phyloP scores from a whole-genome alignment of 2,329 filamentous ascomycete genomes.

The Sclerotinia nivalis region DNA sequence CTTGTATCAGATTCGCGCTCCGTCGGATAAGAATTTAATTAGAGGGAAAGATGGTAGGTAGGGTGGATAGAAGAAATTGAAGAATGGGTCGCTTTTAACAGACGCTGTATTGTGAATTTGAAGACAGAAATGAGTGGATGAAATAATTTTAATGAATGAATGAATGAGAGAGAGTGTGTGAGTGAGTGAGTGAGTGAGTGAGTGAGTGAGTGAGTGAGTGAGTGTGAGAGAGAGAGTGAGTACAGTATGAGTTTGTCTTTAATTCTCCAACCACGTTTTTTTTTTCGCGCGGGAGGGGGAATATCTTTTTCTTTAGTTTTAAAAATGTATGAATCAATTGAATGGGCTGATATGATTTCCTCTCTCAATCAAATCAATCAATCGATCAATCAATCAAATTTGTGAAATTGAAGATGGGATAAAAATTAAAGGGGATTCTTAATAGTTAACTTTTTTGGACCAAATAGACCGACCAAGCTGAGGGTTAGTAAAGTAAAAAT shows the following conservation, averaged over 20 bases:
- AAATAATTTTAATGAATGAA: slow-evolving; percentile 1
- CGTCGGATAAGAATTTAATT: slow-evolving; percentile 24
- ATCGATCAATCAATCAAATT: not conserved
- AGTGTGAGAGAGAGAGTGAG: not conserved
- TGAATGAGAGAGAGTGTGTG: not conserved
- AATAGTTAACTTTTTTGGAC: not conserved
- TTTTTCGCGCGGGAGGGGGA: not conserved
- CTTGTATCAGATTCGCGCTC: slow-evolving; percentile 14
- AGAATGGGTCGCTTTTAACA: not conserved
- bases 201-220: not conserved
- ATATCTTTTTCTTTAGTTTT: not conserved
- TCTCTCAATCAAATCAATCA: not conserved
- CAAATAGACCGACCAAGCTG: not conserved
- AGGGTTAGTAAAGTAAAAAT: not conserved
- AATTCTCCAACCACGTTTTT: not conserved
- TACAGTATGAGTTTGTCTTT: not conserved
- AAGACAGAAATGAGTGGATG: not conserved
- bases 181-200: not conserved
- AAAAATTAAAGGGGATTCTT: not conserved
- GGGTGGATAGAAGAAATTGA: not conserved
- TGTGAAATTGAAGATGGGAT: not conserved
- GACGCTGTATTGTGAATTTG: not conserved
- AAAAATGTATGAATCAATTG: not conserved
- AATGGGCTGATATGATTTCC: not conserved
- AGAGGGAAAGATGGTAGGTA: not conserved